These are phyloP conservation scores for Tricholoma furcatifolium DNA, from an alignment of 768 basidiomycete species.

Conservation along the genomic window DNA sequence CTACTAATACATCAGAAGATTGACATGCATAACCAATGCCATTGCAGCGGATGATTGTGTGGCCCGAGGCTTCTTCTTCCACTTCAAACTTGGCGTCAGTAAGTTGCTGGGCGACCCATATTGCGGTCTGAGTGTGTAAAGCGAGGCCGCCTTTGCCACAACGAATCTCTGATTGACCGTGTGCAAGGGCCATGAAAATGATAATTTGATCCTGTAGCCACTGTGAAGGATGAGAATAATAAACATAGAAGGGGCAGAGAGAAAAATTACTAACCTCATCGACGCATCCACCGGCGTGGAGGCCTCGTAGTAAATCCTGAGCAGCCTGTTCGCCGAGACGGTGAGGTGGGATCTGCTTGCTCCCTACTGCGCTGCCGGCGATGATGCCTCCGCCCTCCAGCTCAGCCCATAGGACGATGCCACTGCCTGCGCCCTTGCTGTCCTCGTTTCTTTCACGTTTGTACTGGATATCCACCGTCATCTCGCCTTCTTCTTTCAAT, in stretches of 20 bases:
- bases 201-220: constrained; percentile 74
- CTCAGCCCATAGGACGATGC: constrained; percentile 76
- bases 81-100: constrained; percentile 65
- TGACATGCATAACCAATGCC: constrained; percentile 42
- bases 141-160: constrained; percentile 56
- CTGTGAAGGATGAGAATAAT: constrained; percentile 15
- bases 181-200: constrained; percentile 71
- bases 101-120: constrained; percentile 69
- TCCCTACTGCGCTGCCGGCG: constrained; percentile 67
- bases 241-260: neutral
- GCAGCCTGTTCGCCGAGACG: constrained; percentile 63
- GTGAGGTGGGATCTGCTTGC: constrained; percentile 43
- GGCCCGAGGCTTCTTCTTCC: constrained; percentile 39
- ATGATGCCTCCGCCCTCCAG: constrained; percentile 65
- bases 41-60: constrained; percentile 53
- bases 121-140: constrained; percentile 72
- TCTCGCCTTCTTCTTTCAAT: constrained; percentile 7
- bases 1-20: constrained; percentile 5
- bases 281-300: constrained; percentile 68
- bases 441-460: constrained; percentile 42
- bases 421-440: constrained; percentile 63
- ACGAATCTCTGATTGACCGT: constrained; percentile 58
- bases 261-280: constrained; percentile 51
- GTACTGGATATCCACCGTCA: constrained; percentile 39
- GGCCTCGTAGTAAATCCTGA: constrained; percentile 50